phyloP scores from a whole-genome alignment of 2,329 filamentous ascomycete genomes.

The Monosporascus sp. region DNA sequence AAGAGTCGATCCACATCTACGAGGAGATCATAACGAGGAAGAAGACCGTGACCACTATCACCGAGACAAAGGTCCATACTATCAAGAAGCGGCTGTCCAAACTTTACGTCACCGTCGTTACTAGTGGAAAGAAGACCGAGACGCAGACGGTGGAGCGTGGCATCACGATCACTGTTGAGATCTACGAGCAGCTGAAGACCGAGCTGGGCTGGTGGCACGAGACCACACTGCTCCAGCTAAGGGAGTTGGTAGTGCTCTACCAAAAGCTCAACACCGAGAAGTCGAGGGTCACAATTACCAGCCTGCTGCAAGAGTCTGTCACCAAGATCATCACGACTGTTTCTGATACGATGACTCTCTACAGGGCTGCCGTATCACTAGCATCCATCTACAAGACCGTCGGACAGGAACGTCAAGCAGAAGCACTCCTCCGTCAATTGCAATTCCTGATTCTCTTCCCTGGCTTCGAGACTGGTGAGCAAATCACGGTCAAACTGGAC shows the following conservation, averaged over 20 bases:
- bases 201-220: slow-evolving; percentile 41
- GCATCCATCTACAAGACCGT: slow-evolving; percentile 40
- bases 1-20: slow-evolving; percentile 41
- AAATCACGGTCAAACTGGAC: slow-evolving; percentile 33
- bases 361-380: slow-evolving; percentile 42
- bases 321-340: slow-evolving; percentile 34
- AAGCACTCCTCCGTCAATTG: slow-evolving; percentile 42
- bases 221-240: slow-evolving; percentile 37
- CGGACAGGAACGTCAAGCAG: slow-evolving; percentile 33
- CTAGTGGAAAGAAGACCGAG: slow-evolving; percentile 30
- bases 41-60: slow-evolving; percentile 30
- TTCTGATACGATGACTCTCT: slow-evolving; percentile 38
- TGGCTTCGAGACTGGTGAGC: slow-evolving; percentile 23
- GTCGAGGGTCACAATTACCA: slow-evolving; percentile 30
- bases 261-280: slow-evolving; percentile 33
- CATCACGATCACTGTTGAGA: slow-evolving; percentile 34
- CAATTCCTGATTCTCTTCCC: slow-evolving; percentile 46
- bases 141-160: slow-evolving; percentile 34
- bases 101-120: slow-evolving; percentile 38
- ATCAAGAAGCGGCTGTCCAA: slow-evolving; percentile 46
- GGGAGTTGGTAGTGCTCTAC: slow-evolving; percentile 37
- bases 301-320: slow-evolving; percentile 34
- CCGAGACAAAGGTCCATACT: slow-evolving; percentile 33
- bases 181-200: slow-evolving; percentile 36
- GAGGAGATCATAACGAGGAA: slow-evolving; percentile 38